Evolutionary conservation across 169 alveolate species (phyloP), one percentile per base, ranked within the genome.

Genomic region (Eimeria falciformis): DNA sequence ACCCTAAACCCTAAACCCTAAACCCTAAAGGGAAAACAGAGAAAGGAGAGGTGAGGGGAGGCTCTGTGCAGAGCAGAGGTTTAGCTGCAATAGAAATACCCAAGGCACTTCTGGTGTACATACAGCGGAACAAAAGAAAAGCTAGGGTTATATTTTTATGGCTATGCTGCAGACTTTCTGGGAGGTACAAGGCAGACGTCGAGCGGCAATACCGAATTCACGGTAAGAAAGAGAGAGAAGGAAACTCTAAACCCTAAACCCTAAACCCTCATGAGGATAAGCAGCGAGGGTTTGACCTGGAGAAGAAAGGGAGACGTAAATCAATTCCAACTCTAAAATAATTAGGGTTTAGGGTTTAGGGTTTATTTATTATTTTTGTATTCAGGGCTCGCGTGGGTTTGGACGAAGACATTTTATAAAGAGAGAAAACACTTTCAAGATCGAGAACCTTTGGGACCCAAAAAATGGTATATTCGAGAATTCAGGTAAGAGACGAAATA

Each of bases 321-420:
- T 0, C 78, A 0, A 11, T 5, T 7, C 21, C 37, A 25, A 18
- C n/a, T 4, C 37, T 5, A 18, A 12, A 27, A 45, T 23, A 45
- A 5, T 17, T 7, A 12, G 77, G 65, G 73, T 43, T 83, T 56
- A 27, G 33, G 69, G 87, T 29, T 29, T 78, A 46, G 69, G 33
- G 50, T 78, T 55, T 78, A 65, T n/a, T 33, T 33, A 33, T 33
- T 2, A 47, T 37, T 66, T 66, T 66, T 46, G 1, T n/a, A 0
- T 21, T 62, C 84, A 95, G 97, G 97, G 18, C 92, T 97, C 45
- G 98, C 98, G 29, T 97, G 98, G 98, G 96, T 97, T 17, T 97
- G 98, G 98, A 95, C 94, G 66, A 62, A 73, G 56, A 87, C 84
- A 47, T 95, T 95, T 93, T 96, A 96, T 91, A 92, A 94, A 5